phyloP scores from a whole-genome alignment of 306 rosid genomes.

The Prunus mongolica region DNA sequence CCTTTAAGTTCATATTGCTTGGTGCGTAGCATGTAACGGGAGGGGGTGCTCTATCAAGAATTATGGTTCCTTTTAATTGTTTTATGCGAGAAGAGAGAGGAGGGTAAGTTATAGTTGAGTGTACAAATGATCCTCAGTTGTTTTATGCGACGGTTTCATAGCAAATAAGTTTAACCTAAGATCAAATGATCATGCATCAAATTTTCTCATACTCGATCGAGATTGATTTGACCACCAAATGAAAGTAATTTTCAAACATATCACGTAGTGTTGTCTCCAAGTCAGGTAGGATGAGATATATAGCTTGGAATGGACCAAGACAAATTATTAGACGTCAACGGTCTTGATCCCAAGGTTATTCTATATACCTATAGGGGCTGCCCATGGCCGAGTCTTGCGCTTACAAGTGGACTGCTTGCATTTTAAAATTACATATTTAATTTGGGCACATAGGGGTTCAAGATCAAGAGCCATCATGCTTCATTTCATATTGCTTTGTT shows the following conservation, averaged over 20 bases:
- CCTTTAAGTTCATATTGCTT: too few relatives aligned
- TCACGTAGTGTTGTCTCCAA: not conserved
- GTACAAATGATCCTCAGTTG: too few relatives aligned
- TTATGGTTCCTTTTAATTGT: too few relatives aligned
- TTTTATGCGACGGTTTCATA: too few relatives aligned
- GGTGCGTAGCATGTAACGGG: too few relatives aligned
- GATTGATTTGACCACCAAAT: not conserved
- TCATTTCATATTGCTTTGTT: not conserved
- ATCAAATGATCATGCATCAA: too few relatives aligned
- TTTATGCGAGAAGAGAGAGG: too few relatives aligned
- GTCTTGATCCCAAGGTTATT: constrained; percentile 35
- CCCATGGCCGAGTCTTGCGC: constrained; percentile 25
- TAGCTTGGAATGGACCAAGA: not conserved
- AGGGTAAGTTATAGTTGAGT: too few relatives aligned
- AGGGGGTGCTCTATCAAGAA: too few relatives aligned
- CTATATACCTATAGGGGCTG: not conserved
- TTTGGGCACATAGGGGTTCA: not conserved
- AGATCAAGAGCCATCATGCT: not conserved
- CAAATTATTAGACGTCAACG: constrained; percentile 38
- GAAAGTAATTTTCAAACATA: not conserved
- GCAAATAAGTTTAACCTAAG: too few relatives aligned
- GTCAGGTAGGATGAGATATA: constrained; percentile 2
- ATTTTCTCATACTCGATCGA: not conserved
- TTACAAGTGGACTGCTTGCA: constrained; percentile 17
- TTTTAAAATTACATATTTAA: not conserved